Conservation (phyloP, 768 basidiomycete species). For the Lactarius deliciosus region DNA sequence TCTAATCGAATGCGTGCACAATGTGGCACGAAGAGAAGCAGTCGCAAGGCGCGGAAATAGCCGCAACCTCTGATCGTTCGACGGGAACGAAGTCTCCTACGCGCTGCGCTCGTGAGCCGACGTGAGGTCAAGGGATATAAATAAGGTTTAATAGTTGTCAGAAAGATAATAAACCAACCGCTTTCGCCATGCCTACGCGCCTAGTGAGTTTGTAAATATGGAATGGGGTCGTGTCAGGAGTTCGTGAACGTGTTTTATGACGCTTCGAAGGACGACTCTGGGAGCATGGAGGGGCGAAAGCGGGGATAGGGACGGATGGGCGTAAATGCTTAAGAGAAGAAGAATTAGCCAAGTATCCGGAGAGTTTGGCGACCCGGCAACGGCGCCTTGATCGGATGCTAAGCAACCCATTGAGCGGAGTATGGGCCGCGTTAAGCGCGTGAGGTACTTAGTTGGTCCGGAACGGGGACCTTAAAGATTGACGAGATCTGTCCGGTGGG, state of each 20-base stretch:
- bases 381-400: conserved; percentile 16
- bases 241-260: neutral
- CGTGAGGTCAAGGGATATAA: neutral
- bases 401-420: conserved; percentile 8
- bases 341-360: neutral
- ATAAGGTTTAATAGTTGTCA: conserved; percentile 2
- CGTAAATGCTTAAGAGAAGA: neutral
- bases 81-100: neutral
- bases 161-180: neutral
- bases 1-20: neutral
- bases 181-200: neutral
- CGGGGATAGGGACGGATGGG: neutral
- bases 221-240: neutral
- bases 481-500: neutral
- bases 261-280: neutral
- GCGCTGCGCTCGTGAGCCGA: neutral
- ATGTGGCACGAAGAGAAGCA: neutral
- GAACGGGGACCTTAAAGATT: neutral
- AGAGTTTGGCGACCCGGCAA: neutral
- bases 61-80: neutral
- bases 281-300: neutral
- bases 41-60: neutral
- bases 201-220: neutral
- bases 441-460: neutral
- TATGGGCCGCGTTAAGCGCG: neutral